Evolutionary conservation across 257 asterid genomes (phyloP), one percentile per base, ranked within the genome.

Genomic region (Rauvolfia tetraphylla): DNA sequence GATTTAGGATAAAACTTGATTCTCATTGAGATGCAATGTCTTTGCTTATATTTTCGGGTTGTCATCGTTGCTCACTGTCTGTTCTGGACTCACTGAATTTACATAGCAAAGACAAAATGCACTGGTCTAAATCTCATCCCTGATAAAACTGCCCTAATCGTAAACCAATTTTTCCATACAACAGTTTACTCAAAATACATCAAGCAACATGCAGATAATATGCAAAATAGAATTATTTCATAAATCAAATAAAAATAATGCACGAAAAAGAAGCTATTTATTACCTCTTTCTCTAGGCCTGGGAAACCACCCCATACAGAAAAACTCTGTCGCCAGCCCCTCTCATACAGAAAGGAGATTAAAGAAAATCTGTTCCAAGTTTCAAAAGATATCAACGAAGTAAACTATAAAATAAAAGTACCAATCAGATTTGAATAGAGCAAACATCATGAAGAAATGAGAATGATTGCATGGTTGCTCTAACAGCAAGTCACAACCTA

Each of bases 261-360:
- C 5, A 13, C 48, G 39, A 53, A 5, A 6, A 38, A 44, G 65
- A 68, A 53, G 42, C 44, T 33, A 25, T 6, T 15, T n/a, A 17
- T 71, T 76, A 87, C 98, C 98, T 93, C 98, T 79, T 88, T 83
- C 83, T 88, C 95, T 70, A 93, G 92, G 56, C 98, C 97, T n/a
- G 96, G 97, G 84, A 93, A 93, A 84, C 97, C 97, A 31, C 95
- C 96, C 89, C 78, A 84, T 13, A 85, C 0, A 39, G 89, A 73
- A 75, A 93, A 93, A 78, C 95, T 85, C 81, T 93, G 98, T 73
- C 98, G 83, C 96, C 97, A 93, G 17, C 98, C 97, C 79, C 98
- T 87, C 84, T 93, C 98, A 73, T 93, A 93, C 62, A 93, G 91
- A 85, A 82, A 93, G 48, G 97, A 93, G 54, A 93, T 88, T 82